Conservation (phyloP, 805 yeast species). For the Diddensiella santjacobensis region DNA sequence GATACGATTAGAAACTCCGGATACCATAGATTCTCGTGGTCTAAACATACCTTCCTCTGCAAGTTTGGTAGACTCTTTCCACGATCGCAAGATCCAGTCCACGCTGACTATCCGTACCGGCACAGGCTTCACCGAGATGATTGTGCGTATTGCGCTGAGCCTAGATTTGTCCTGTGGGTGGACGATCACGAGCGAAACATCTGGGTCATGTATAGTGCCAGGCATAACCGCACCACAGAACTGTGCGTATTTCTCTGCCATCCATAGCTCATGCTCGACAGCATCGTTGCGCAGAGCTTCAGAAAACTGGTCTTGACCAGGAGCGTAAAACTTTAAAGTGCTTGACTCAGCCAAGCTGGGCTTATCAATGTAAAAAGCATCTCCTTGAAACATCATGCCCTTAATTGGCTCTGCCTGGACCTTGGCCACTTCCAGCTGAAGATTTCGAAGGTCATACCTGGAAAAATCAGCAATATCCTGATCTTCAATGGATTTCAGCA, state of each 20-base stretch:
- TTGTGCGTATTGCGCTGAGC: slow-evolving; percentile 25
- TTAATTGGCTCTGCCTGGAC: slow-evolving; percentile 18
- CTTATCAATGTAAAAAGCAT: slow-evolving; percentile 31
- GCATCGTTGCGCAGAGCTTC: slow-evolving; percentile 7
- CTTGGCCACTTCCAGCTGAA: slow-evolving; percentile 14
- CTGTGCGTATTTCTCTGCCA: slow-evolving; percentile 10
- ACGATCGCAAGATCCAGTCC: slow-evolving; percentile 38
- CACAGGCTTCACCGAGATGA: slow-evolving; percentile 1
- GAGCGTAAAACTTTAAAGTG: not conserved
- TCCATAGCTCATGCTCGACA: slow-evolving; percentile 33
- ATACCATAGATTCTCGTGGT: too few species aligned
- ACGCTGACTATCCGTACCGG: slow-evolving; percentile 33
- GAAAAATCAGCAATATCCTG: slow-evolving; percentile 15
- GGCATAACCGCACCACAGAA: slow-evolving; percentile 44
- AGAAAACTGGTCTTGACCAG: not conserved
- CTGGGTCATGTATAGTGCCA: slow-evolving; percentile 30
- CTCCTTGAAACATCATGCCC: slow-evolving; percentile 23
- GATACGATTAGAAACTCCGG: too few species aligned
- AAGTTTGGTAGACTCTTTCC: slow-evolving; percentile 29
- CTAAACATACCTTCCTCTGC: slow-evolving; percentile 27
- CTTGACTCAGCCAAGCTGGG: slow-evolving; percentile 16
- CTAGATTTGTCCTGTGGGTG: slow-evolving; percentile 2
- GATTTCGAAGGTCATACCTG: slow-evolving; percentile 6
- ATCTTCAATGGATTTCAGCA: slow-evolving; percentile 16
- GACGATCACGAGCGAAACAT: slow-evolving; percentile 37